Evolutionary conservation across 371 early-diverging fungal species (phyloP).

Genomic region (Mortierella sp.): DNA sequence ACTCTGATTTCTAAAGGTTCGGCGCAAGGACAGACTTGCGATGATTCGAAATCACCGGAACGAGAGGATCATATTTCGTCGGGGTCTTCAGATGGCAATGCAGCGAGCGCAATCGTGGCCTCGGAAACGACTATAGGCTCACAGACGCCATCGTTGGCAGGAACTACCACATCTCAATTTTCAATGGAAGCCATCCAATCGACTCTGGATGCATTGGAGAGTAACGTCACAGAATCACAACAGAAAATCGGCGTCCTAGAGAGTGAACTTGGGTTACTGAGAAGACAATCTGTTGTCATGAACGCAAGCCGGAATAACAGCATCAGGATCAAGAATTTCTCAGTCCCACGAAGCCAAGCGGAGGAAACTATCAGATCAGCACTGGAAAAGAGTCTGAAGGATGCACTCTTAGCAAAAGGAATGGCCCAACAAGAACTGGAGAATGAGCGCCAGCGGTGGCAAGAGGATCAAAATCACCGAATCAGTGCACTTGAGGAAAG

Average conservation of each 20-base stretch:
- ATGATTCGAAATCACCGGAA: background rate
- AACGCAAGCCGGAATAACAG: conserved; percentile 46
- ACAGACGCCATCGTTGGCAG: conserved; percentile 7
- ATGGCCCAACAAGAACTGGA: conserved; percentile 50
- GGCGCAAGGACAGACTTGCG: background rate
- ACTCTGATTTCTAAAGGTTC: conserved; percentile 13
- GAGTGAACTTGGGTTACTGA: conserved; percentile 35
- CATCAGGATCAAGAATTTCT: conserved; percentile 32
- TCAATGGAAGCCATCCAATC: conserved; percentile 41
- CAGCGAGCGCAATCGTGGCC: conserved; percentile 1
- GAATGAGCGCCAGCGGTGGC: conserved; percentile 53
- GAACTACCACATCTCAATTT: background rate
- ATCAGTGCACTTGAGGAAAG: conserved; percentile 50
- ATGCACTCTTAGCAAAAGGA: conserved; percentile 48
- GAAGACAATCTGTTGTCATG: conserved; percentile 37
- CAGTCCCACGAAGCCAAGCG: conserved; percentile 8
- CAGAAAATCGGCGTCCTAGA: conserved; percentile 37
- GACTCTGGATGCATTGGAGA: conserved; percentile 36
- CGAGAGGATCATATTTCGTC: conserved; percentile 31
- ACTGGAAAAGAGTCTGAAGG: conserved; percentile 49
- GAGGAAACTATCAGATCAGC: conserved; percentile 48
- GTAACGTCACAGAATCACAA: conserved; percentile 21
- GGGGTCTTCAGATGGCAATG: conserved; percentile 19
- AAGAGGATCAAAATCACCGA: conserved; percentile 51
- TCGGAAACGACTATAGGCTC: conserved; percentile 10